These are phyloP conservation scores for Kurtzmaniella quercitrusa DNA, from an alignment of 1,139 yeast genomes.

Conservation along the genomic window DNA sequence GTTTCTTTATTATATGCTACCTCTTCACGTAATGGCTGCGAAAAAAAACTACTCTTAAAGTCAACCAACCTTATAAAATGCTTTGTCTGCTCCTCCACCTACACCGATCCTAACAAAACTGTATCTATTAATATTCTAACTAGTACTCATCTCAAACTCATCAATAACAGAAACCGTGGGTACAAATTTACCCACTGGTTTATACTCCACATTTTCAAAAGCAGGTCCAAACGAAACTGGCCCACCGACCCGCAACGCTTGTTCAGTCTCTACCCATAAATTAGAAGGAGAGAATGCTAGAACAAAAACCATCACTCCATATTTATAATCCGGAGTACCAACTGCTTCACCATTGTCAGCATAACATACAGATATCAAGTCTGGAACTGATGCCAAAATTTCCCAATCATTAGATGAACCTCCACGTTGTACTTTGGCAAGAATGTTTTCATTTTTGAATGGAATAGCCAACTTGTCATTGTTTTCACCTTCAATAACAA, in stretches of 20 bases:
- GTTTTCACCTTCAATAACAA: slow-evolving; percentile 26
- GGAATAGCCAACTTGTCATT: slow-evolving; percentile 28
- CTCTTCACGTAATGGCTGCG: too few relatives aligned
- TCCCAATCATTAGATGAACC: slow-evolving; percentile 16
- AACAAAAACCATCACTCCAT: slow-evolving; percentile 39
- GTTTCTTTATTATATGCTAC: too few relatives aligned
- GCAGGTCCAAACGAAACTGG: slow-evolving; percentile 31
- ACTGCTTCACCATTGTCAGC: slow-evolving; percentile 41
- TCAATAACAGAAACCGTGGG: slow-evolving; percentile 36
- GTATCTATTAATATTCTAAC: not conserved
- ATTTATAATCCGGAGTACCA: slow-evolving; percentile 45
- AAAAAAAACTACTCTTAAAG: too few relatives aligned
- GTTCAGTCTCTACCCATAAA: slow-evolving; percentile 32
- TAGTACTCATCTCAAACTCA: slow-evolving; percentile 23
- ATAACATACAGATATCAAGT: slow-evolving; percentile 40
- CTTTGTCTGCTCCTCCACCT: too few relatives aligned
- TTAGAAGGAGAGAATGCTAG: slow-evolving; percentile 35
- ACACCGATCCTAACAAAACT: too few relatives aligned
- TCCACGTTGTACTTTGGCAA: slow-evolving; percentile 19
- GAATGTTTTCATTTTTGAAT: slow-evolving; percentile 44
- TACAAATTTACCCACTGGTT: slow-evolving; percentile 29
- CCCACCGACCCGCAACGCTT: slow-evolving; percentile 37
- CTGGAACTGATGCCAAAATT: slow-evolving; percentile 39
- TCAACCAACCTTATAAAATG: too few relatives aligned
- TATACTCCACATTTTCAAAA: slow-evolving; percentile 27